Base-by-base conservation (phyloP, 2,329 filamentous ascomycete genomes). In the Fusarium camptoceras region DNA sequence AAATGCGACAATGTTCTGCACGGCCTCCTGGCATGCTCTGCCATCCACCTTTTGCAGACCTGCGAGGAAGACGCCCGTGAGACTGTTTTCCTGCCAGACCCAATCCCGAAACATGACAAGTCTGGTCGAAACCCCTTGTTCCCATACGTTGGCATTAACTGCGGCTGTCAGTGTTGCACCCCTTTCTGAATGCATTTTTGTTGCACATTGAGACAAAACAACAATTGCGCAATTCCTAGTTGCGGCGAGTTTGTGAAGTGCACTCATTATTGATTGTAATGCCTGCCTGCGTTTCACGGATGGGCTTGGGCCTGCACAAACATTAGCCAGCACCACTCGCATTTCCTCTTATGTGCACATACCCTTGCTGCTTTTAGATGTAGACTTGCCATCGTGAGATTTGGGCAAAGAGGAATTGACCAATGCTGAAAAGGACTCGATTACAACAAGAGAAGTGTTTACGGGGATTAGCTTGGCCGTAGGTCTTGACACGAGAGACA, bases 31-130 rank as follows among this genome's bases (percentile, higher is more conserved):
- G 25, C 77, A 77, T 3, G 75, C 73, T 73, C 83, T 86, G 10
- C 90, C 89, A 69, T 88, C 85, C 39, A 87, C 78, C 78, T 92
- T 93, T 75, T 92, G 86, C 14, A 93, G 81, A 51, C 89, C 89
- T 14, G 85, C 88, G 70, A 92, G 84, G 60, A 88, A 85, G 44
- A 87, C 79, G 70, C 85, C 84, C 64, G 83, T 82, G 25, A 83
- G 80, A 20, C 78, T 79, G 46, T 81, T 80, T 44, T 81, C 80
- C 55, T 81, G 79, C 81, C 85, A 87, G 66, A 83, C 86, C 87
- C 88, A 94, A 81, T 97, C 93, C 74, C 92, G 87, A 78, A 96
- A 97, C 34, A 97, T 79, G 25, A 91, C 91, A 65, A 97, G 78
- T 56, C 94, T 86, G 43, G 89, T 92, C 66, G 89, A 88, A 39